Conservation (phyloP, 352 stramenopile species). For the Pythium myriotylum region DNA sequence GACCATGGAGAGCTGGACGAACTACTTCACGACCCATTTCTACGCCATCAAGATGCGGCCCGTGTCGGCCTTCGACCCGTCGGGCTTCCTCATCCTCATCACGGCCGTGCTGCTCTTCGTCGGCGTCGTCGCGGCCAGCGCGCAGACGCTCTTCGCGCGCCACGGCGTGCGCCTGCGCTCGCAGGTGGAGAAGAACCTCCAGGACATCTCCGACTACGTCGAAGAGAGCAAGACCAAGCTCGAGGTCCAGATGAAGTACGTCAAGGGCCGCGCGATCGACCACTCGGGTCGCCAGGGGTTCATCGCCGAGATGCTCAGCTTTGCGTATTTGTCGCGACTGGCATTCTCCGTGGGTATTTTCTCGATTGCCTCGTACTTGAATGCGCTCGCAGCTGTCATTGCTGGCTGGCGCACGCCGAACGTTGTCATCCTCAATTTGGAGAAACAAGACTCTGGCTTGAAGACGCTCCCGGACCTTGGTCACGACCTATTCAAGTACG, state of each 20-base stretch:
- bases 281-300: conserved; percentile 81
- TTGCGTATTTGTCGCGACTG: conserved; percentile 81
- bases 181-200: conserved; percentile 71
- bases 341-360: conserved; percentile 80
- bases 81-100: conserved; percentile 85
- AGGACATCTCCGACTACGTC: conserved; percentile 80
- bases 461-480: conserved; percentile 86
- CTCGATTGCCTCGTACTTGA: conserved; percentile 79
- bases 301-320: conserved; percentile 88
- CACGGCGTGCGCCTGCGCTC: conserved; percentile 44
- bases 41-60: conserved; percentile 82
- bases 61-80: conserved; percentile 83
- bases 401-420: conserved; percentile 85
- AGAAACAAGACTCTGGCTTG: conserved; percentile 52
- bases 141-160: conserved; percentile 45
- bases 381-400: conserved; percentile 79
- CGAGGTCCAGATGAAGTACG: conserved; percentile 73
- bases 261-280: conserved; percentile 71
- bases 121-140: conserved; percentile 56
- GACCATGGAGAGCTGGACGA: conserved; percentile 43
- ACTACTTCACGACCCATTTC: conserved; percentile 84
- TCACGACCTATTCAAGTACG: conserved; percentile 86
- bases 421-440: conserved; percentile 73
- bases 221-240: conserved; percentile 60
- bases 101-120: conserved; percentile 68